Evolutionary conservation across 768 basidiomycete species (phyloP), one percentile per base, ranked within the genome.

Genomic region (Suillus ampliporus): DNA sequence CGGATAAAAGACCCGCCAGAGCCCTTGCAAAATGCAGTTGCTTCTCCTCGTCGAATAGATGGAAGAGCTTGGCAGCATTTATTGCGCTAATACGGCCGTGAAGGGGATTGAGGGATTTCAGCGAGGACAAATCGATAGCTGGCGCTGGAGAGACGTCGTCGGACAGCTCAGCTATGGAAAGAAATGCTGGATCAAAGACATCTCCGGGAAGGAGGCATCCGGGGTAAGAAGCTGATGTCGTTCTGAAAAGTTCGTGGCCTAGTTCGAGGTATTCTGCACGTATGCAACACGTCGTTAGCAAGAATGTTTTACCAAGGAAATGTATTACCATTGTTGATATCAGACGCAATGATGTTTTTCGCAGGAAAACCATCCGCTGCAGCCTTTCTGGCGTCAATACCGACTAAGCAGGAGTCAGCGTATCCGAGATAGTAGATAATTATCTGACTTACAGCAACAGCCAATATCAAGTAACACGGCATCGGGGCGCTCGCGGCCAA

Each of bases 191-290:
- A 60, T 88, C 80, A 43, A 90, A 82, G 0, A 74, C 78, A 61
- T 90, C 83, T 1, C 89, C 89, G 1, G 78, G 67, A 28, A 90
- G 61, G 69, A 90, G 88, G 0, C 72, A 71, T 0, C 79, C 80
- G 17, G 86, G 84, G 68, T 86, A 89, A 0, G 80, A 76, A 46
- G 78, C 78, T 0, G 82, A 80, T 0, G 82, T 85, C 2, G 84
- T 81, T 46, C 72, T 82, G 78, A 89, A 91, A 19, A 91, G 77
- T 37, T 83, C 79, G 61, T 90, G 87, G 1, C 88, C 87, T 8
- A 83, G 72, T 2, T 83, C 76, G 82, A 84, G 85, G 63, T 85
- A 89, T 3, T 73, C 88, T 89, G 50, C 21, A 47, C 41, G n/a
- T 26, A 31, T 4, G 34, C 41, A 50, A 31, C 23, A 17, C 5